Conservation (phyloP, 2,329 filamentous ascomycete species). For the Aureobasidium sp. region DNA sequence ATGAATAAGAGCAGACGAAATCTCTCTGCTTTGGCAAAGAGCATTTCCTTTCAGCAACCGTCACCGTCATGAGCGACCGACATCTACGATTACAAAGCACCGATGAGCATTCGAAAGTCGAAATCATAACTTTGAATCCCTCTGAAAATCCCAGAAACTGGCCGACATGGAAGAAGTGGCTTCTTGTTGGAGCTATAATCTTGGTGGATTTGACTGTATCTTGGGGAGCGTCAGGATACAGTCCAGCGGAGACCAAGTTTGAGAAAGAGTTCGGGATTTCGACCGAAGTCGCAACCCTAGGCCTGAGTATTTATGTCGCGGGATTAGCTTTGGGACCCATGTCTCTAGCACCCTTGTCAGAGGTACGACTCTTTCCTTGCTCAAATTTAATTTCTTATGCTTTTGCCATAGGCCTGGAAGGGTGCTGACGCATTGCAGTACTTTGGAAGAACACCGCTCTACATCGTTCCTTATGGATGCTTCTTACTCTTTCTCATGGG, state of each 20-base stretch:
- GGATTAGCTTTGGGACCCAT: slow-evolving; percentile 29
- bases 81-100: background rate
- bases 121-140: slow-evolving; percentile 25
- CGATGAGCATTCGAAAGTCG: background rate
- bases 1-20: too few relatives aligned
- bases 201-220: slow-evolving; percentile 22
- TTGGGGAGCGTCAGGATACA: slow-evolving; percentile 44
- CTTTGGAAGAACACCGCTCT: slow-evolving; percentile 35
- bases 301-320: slow-evolving; percentile 32
- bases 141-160: slow-evolving; percentile 32
- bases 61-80: background rate
- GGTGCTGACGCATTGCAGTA: background rate
- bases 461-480: slow-evolving; percentile 41
- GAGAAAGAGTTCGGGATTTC: slow-evolving; percentile 35
- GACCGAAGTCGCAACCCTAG: background rate
- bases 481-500: slow-evolving; percentile 39
- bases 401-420: background rate
- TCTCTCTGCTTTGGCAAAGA: too few relatives aligned
- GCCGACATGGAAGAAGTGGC: slow-evolving; percentile 29
- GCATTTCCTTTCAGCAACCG: too few relatives aligned
- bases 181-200: slow-evolving; percentile 31
- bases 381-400: background rate
- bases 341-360: slow-evolving; percentile 7
- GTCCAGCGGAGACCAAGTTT: slow-evolving; percentile 38
- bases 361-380: background rate